Conservation (phyloP, 2,329 filamentous ascomycete species). For the Aureobasidium sp. region DNA sequence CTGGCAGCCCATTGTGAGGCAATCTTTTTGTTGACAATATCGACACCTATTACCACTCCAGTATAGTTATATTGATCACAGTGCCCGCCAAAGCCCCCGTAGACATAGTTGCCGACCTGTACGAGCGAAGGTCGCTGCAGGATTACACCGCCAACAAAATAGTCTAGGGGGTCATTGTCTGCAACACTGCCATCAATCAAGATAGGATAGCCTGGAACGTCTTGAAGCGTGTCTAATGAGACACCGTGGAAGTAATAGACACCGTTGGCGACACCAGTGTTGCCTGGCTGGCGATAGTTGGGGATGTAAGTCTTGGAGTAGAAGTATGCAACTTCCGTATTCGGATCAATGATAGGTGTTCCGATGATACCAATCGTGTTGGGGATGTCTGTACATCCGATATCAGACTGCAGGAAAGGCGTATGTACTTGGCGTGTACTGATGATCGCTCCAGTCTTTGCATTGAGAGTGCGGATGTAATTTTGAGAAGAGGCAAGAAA, state of each 20-base stretch:
- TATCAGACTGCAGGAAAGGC: conserved; percentile 43
- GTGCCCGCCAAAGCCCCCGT: background rate
- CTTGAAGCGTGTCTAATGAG: background rate
- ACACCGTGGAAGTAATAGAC: background rate
- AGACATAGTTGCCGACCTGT: background rate
- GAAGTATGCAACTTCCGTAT: background rate
- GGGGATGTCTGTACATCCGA: conserved; percentile 43
- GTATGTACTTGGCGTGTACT: conserved; percentile 33
- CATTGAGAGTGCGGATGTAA: conserved; percentile 34
- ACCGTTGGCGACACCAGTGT: background rate
- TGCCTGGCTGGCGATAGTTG: background rate
- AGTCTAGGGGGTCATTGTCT: background rate
- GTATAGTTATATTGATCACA: background rate
- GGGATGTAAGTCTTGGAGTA: background rate
- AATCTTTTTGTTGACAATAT: background rate
- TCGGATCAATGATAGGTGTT: conserved; percentile 17
- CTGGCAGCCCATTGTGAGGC: background rate
- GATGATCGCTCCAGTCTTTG: conserved; percentile 34
- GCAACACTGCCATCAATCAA: background rate
- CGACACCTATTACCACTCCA: background rate
- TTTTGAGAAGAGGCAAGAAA: conserved; percentile 35
- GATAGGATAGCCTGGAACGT: background rate
- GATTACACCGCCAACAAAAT: background rate
- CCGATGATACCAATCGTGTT: conserved; percentile 40
- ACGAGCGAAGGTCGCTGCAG: background rate